These are phyloP conservation scores for Tetraselmis striata DNA, from an alignment of 139 green algal species.

Conservation along the genomic window DNA sequence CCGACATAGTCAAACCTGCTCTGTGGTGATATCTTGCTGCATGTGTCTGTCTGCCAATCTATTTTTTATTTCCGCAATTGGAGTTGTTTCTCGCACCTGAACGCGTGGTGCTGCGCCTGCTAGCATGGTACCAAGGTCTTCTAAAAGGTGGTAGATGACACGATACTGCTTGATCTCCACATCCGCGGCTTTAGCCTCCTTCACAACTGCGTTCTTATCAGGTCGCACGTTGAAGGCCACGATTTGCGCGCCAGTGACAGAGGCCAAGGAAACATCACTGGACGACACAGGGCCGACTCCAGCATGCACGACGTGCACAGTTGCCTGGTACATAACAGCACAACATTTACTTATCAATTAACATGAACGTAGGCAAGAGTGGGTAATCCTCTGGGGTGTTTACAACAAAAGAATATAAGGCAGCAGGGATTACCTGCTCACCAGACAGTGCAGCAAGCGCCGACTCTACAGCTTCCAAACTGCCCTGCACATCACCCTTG, in stretches of 20 bases:
- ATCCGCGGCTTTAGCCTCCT: constrained; percentile 25
- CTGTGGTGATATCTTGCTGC: no score
- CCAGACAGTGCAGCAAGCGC: not conserved
- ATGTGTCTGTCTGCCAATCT: no score
- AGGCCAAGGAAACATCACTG: constrained; percentile 64
- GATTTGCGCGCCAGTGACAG: constrained; percentile 50
- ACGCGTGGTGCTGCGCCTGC: not conserved
- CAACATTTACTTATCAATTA: no score
- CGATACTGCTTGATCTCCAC: constrained; percentile 49
- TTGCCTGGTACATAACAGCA: no score
- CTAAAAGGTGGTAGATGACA: constrained; percentile 81
- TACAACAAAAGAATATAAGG: no score
- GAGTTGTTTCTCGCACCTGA: no score
- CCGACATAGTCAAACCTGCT: no score
- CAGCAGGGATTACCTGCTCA: not conserved
- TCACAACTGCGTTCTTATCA: constrained; percentile 25
- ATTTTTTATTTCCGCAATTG: no score
- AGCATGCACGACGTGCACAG: constrained; percentile 45
- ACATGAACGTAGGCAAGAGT: no score
- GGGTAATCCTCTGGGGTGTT: no score
- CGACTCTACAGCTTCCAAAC: constrained; percentile 27
- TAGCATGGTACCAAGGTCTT: constrained; percentile 31
- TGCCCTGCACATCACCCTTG: constrained; percentile 72
- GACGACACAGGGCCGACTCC: constrained; percentile 65
- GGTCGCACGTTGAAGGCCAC: constrained; percentile 69